Percentiles rank a stretch among this genome's conserved stretches.
These are phyloP conservation scores for Annulohypoxylon bovei DNA, from an alignment of 495 filamentous ascomycete species.

Conservation along the genomic window DNA sequence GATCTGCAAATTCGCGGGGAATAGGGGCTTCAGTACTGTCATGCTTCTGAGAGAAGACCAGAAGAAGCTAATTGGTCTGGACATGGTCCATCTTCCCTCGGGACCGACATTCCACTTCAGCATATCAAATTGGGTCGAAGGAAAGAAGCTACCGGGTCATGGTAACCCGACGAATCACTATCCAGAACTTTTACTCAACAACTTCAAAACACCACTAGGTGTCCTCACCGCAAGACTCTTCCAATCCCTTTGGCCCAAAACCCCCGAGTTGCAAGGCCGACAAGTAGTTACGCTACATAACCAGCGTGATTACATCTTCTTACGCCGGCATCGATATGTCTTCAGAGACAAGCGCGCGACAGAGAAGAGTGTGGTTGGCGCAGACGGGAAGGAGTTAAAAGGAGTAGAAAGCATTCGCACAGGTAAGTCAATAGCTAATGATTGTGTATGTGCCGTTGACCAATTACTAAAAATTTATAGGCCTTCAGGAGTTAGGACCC, in stretches of 20 bases:
- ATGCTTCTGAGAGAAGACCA: conserved; percentile 85
- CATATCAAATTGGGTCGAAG: conserved; percentile 82
- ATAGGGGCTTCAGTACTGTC: conserved; percentile 80
- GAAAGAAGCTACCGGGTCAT: conserved; percentile 84
- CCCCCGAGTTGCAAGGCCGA: conserved; percentile 82
- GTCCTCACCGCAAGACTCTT: conserved; percentile 89
- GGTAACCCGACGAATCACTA: conserved; percentile 88
- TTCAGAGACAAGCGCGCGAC: conserved; percentile 86
- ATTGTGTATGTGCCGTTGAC: neutral
- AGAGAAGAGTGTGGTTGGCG: conserved; percentile 85
- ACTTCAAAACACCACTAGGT: conserved; percentile 93
- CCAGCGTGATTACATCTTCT: conserved; percentile 95
- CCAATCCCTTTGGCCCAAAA: conserved; percentile 80
- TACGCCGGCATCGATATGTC: conserved; percentile 88
- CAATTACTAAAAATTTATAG: conserved; percentile 24
- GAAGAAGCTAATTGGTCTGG: conserved; percentile 79
- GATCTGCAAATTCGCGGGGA: conserved; percentile 84
- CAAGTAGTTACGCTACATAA: conserved; percentile 91
- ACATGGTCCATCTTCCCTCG: conserved; percentile 80
- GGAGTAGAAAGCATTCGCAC: conserved; percentile 84
- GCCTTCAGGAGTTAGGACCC: conserved; percentile 44
- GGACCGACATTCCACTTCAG: conserved; percentile 90
- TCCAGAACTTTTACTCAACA: conserved; percentile 93
- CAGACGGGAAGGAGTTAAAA: conserved; percentile 86
- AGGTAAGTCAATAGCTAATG: conserved; percentile 55